Conservation (phyloP, 164 flowering plant species). For the Liriodendron chinense region DNA sequence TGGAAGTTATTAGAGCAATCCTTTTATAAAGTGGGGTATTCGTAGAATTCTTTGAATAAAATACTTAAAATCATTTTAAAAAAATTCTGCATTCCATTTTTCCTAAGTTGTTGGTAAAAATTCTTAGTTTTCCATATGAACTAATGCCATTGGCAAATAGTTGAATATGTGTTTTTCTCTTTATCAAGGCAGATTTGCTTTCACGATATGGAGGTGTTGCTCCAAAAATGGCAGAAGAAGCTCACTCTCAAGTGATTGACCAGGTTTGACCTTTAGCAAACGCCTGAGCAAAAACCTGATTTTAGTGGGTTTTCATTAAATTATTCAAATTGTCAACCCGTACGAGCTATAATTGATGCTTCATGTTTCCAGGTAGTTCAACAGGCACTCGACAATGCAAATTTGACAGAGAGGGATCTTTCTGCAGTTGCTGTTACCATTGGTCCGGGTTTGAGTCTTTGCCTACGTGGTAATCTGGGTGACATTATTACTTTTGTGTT, state of each 20-base stretch:
- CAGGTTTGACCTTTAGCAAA: slow-evolving; percentile 40
- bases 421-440: slow-evolving; percentile 97
- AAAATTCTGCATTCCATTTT: background rate
- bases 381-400: slow-evolving; percentile 77
- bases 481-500: background rate
- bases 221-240: slow-evolving; percentile 97
- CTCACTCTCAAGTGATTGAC: slow-evolving; percentile 78
- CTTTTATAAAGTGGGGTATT: too few species aligned
- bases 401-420: slow-evolving; percentile 56
- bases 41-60: too few species aligned
- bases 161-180: slow-evolving; percentile 3
- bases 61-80: too few species aligned
- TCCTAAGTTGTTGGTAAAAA: background rate
- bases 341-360: background rate
- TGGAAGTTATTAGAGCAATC: too few species aligned
- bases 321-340: background rate
- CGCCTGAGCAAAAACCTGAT: too few species aligned
- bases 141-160: background rate
- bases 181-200: slow-evolving; percentile 80
- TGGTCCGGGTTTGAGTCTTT: slow-evolving; percentile 97
- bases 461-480: slow-evolving; percentile 68
- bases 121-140: background rate
- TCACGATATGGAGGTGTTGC: slow-evolving; percentile 89
- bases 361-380: slow-evolving; percentile 61
- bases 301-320: background rate